A percentile compares a stretch with the other conserved stretches of the same genome.
Evolutionary conservation across 2,329 filamentous ascomycete genomes (phyloP).

Genomic region (Stachybotrys chlorohalonatus): DNA sequence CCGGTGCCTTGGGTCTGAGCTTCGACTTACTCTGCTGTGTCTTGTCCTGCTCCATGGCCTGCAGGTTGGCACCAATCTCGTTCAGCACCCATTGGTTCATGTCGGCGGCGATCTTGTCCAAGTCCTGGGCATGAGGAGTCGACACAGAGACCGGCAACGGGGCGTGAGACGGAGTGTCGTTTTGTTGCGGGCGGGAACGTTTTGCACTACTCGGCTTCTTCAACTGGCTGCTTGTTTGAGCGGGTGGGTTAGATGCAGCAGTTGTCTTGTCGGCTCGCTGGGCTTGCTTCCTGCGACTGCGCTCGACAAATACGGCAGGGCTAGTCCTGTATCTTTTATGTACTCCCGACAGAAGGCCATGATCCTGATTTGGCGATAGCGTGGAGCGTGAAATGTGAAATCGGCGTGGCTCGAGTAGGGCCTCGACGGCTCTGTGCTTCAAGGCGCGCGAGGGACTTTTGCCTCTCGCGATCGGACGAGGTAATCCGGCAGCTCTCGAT

Average conservation of each 20-base stretch:
- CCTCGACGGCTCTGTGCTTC: slow-evolving; percentile 4
- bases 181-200: slow-evolving; percentile 12
- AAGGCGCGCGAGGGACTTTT: slow-evolving; percentile 5
- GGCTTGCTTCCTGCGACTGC: slow-evolving; percentile 29
- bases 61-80: slow-evolving; percentile 46
- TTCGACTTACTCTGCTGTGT: slow-evolving; percentile 22
- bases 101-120: slow-evolving; percentile 41
- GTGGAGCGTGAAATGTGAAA: slow-evolving; percentile 47
- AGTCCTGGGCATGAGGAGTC: slow-evolving; percentile 29
- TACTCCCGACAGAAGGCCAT: slow-evolving; percentile 16
- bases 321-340: slow-evolving; percentile 32
- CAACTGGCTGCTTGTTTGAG: slow-evolving; percentile 8
- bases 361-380: slow-evolving; percentile 20
- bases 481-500: not conserved
- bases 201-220: slow-evolving; percentile 24
- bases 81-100: slow-evolving; percentile 52
- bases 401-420: slow-evolving; percentile 31
- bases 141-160: slow-evolving; percentile 23
- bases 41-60: slow-evolving; percentile 34
- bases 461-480: not conserved
- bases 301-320: slow-evolving; percentile 48
- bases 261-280: slow-evolving; percentile 10
- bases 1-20: slow-evolving; percentile 48
- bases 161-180: slow-evolving; percentile 8
- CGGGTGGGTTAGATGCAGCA: not conserved